Evolutionary conservation across 2,329 filamentous ascomycete genomes (phyloP).

Genomic region (Herpotrichia juniperi): DNA sequence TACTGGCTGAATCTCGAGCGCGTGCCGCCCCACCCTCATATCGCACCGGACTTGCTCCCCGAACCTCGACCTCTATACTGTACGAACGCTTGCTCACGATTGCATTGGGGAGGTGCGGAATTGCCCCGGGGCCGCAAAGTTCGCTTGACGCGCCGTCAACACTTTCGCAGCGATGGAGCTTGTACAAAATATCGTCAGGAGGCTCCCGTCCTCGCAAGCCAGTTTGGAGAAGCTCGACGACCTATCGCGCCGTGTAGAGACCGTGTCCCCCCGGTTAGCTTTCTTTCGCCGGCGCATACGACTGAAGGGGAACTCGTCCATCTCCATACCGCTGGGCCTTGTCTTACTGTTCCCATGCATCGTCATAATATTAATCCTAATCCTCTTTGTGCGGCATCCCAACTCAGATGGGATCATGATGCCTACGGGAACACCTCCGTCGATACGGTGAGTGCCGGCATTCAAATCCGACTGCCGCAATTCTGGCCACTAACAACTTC

Average conservation of each 20-base stretch:
- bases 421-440: conserved; percentile 84
- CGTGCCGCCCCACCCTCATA: conserved; percentile 7
- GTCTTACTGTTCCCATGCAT: conserved; percentile 92
- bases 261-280: conserved; percentile 63
- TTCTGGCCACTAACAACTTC: conserved; percentile 22
- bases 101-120: conserved; percentile 18
- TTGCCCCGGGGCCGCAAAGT: conserved; percentile 20
- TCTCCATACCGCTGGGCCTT: conserved; percentile 90
- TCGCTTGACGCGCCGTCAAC: conserved; percentile 15
- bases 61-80: neutral
- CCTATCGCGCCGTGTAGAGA: conserved; percentile 49
- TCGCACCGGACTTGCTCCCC: conserved; percentile 1
- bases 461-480: neutral
- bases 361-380: conserved; percentile 86
- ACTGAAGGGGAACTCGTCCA: conserved; percentile 86
- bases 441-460: conserved; percentile 71
- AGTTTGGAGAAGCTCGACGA: conserved; percentile 52
- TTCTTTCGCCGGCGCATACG: conserved; percentile 88
- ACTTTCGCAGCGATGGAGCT: conserved; percentile 47
- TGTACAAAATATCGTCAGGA: conserved; percentile 51
- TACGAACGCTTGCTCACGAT: conserved; percentile 6
- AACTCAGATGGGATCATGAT: conserved; percentile 82
- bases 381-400: conserved; percentile 88
- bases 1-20: conserved; percentile 28
- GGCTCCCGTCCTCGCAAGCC: conserved; percentile 51